Base-by-base conservation (phyloP, 2,329 filamentous ascomycete genomes). In the Calonectria leucothoes region DNA sequence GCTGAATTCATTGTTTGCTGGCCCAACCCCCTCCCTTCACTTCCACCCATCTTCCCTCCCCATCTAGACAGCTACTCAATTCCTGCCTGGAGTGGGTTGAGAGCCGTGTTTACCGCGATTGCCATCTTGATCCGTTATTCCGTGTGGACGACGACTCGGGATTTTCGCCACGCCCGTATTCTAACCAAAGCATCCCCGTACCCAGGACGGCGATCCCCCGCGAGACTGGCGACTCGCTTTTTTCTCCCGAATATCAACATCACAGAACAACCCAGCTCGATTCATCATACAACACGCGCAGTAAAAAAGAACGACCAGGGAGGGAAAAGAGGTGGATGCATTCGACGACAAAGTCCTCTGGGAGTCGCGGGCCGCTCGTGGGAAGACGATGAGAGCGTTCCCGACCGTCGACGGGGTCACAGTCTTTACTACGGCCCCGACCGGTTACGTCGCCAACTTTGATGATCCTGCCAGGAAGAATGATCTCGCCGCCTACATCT, bases 401-500 rank as follows among this genome's bases (percentile, higher is more conserved):
- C 78, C 78, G 1, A 66, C 67, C 6, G 31, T 79, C 37, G 37
- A 77, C 15, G 76, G 78, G 37, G 70, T 79, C 11, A 57, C 59
- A 11, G 77, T 80, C 27, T 77, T 70, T 14, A 61, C 80, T 6
- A 51, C 33, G 2, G 77, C 83, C 5, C 84, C 84, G 0, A 70
- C 75, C 1, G 82, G 75, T n/a, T 85, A 84, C 66, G 68, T 76
- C 1, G 81, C 84, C 29, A 74, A 85, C 71, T 84, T 85, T 57
- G 78, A 81, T 4, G 72, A 84, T 42, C 84, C 84, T 0, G 74
- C 77, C n/a, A 72, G 75, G 10, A 77, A 78, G 0, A 72, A 77
- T 10, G 77, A 75, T 20, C n/a, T 75, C 7, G 76, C 67, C 8
- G 65, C 78, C 2, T 81, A 81, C 29, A 31, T 73, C 3, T 49